Evolutionary conservation across 1,139 yeast genomes (phyloP).

Genomic region (Debaryomyces psychrophilus): DNA sequence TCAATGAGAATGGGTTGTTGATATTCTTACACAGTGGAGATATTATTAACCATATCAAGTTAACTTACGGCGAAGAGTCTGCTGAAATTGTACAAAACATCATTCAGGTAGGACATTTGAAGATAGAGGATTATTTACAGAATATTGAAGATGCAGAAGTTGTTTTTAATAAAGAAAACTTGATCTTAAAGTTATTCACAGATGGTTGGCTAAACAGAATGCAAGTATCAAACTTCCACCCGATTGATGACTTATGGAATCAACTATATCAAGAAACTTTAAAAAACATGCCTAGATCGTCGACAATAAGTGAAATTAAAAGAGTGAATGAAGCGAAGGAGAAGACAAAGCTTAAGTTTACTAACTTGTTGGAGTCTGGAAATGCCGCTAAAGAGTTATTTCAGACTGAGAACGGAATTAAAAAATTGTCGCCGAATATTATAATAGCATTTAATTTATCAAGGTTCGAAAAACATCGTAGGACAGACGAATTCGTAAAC

Average conservation of each 20-base stretch:
- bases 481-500: slow-evolving; percentile 65
- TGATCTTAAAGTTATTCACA: slow-evolving; percentile 49
- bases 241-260: slow-evolving; percentile 60
- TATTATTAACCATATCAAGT: slow-evolving; percentile 57
- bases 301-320: slow-evolving; percentile 61
- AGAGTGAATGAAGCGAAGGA: slow-evolving; percentile 67
- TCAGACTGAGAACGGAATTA: slow-evolving; percentile 34
- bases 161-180: slow-evolving; percentile 32
- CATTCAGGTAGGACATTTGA: slow-evolving; percentile 63
- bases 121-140: slow-evolving; percentile 59
- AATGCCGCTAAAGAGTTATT: slow-evolving; percentile 35
- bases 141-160: slow-evolving; percentile 33
- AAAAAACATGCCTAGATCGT: slow-evolving; percentile 50
- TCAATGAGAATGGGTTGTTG: slow-evolving; percentile 66
- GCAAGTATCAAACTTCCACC: slow-evolving; percentile 48
- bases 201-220: slow-evolving; percentile 57
- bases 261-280: slow-evolving; percentile 55
- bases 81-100: slow-evolving; percentile 79
- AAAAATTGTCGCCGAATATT: slow-evolving; percentile 49
- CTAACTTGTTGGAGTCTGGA: slow-evolving; percentile 38
- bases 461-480: slow-evolving; percentile 66
- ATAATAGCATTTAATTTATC: slow-evolving; percentile 66
- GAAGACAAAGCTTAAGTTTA: slow-evolving; percentile 52
- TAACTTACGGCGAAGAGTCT: slow-evolving; percentile 44
- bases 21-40: slow-evolving; percentile 77